Percentiles rank a stretch among this genome's conserved stretches.
Conservation (phyloP, 495 filamentous ascomycete genomes). For the Aspergillus homomorphus region DNA sequence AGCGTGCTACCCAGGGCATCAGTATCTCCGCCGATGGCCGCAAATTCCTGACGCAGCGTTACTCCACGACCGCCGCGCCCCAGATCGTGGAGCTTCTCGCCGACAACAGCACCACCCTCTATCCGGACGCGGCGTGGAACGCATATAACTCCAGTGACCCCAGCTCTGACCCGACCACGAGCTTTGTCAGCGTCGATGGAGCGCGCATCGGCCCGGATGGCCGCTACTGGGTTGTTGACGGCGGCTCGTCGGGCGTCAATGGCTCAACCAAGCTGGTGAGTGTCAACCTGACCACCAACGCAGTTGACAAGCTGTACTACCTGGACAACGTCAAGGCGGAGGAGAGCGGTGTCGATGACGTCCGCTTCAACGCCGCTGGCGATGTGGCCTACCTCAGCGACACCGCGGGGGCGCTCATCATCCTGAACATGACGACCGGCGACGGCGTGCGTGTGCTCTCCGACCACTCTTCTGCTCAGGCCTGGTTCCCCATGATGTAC, state of each 20-base stretch:
- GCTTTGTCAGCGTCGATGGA: slow-evolving; percentile 24
- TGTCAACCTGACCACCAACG: slow-evolving; percentile 18
- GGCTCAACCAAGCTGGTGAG: slow-evolving; percentile 27
- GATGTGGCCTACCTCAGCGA: slow-evolving; percentile 5
- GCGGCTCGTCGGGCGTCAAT: slow-evolving; percentile 19
- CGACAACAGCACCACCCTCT: slow-evolving; percentile 23
- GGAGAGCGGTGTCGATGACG: slow-evolving; percentile 11
- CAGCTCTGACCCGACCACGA: slow-evolving; percentile 16
- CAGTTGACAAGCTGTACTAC: slow-evolving; percentile 30
- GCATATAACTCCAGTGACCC: slow-evolving; percentile 20
- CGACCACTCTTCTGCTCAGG: slow-evolving; percentile 1
- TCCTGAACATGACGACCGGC: slow-evolving; percentile 8
- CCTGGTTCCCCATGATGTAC: slow-evolving; percentile 21
- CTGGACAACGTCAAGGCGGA: slow-evolving; percentile 19
- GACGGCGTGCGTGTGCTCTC: neutral
- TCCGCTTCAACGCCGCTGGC: slow-evolving; percentile 8
- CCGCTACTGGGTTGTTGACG: slow-evolving; percentile 27
- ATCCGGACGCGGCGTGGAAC: slow-evolving; percentile 28
- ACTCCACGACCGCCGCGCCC: slow-evolving; percentile 5
- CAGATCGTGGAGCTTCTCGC: slow-evolving; percentile 13
- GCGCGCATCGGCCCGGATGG: slow-evolving; percentile 31
- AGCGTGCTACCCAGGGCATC: slow-evolving; percentile 14
- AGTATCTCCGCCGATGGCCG: slow-evolving; percentile 14
- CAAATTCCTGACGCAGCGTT: slow-evolving; percentile 16
- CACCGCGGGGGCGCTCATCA: slow-evolving; percentile 1